Percentiles rank a stretch among this genome's conserved stretches.
Evolutionary conservation across 495 filamentous ascomycete species (phyloP).

Genomic region (Usnea hakonensis): DNA sequence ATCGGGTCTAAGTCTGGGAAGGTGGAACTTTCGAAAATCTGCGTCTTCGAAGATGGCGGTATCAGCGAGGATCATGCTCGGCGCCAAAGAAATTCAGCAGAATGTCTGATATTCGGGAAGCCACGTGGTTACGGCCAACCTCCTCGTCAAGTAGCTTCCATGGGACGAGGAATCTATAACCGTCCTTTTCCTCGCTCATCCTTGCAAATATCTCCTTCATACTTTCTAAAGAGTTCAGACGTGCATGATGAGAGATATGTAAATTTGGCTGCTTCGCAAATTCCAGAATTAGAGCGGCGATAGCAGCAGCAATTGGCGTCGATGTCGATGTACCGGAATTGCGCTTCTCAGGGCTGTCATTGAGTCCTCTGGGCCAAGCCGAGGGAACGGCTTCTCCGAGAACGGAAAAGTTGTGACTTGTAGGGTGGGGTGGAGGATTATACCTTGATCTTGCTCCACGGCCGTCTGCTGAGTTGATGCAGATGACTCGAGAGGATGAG

Average conservation of each 20-base stretch:
- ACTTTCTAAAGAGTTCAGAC: not conserved
- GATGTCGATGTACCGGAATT: conserved; percentile 17
- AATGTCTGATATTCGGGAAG: not conserved
- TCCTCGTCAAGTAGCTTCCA: not conserved
- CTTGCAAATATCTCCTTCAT: not conserved
- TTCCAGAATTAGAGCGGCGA: conserved; percentile 20
- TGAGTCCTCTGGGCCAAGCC: conserved; percentile 12
- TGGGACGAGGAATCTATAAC: not conserved
- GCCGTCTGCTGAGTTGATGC: conserved; percentile 18
- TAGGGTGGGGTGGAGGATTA: conserved; percentile 1
- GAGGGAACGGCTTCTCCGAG: conserved; percentile 15
- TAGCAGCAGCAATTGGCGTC: conserved; percentile 19
- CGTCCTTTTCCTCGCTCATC: conserved; percentile 1
- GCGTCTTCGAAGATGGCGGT: no score
- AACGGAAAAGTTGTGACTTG: conserved; percentile 13
- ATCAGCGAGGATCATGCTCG: not conserved
- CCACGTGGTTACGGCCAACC: not conserved
- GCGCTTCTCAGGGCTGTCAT: not conserved
- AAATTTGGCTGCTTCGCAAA: conserved; percentile 12
- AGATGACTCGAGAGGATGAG: conserved; percentile 12
- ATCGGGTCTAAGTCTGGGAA: no score
- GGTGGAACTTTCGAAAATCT: no score
- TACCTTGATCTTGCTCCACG: conserved; percentile 11
- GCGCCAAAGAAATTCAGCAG: not conserved
- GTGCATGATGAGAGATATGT: not conserved